Conservation (phyloP, 805 yeast genomes). For the Wickerhamomyces xylosicus region DNA sequence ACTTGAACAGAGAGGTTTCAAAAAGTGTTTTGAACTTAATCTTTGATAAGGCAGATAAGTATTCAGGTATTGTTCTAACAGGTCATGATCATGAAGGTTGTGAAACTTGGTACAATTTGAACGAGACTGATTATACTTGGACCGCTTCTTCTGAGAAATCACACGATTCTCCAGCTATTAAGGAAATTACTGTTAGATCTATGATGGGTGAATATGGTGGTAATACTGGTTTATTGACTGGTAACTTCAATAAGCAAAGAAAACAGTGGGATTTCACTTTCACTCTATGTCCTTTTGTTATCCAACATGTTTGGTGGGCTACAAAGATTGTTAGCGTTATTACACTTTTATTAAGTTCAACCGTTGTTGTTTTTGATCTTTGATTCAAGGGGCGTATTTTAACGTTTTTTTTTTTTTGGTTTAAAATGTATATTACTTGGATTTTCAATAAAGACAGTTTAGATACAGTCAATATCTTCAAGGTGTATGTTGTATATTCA, state of each 20-base stretch:
- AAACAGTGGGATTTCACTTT: constrained; percentile 58
- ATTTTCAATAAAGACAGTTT: too few relatives aligned
- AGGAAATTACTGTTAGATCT: constrained; percentile 79
- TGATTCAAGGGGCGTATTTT: too few relatives aligned
- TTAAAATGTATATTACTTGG: too few relatives aligned
- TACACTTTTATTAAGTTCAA: constrained; percentile 28
- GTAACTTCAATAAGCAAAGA: constrained; percentile 38
- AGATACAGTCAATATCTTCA: too few relatives aligned
- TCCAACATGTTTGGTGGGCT: constrained; percentile 96
- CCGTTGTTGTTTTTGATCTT: constrained; percentile 11
- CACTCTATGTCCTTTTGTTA: constrained; percentile 66
- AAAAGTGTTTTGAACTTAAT: constrained; percentile 61
- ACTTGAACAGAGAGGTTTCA: constrained; percentile 55
- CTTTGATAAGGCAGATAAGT: constrained; percentile 39
- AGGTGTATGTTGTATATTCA: too few relatives aligned
- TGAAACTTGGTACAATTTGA: constrained; percentile 49
- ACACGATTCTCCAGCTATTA: constrained; percentile 27
- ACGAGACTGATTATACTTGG: constrained; percentile 39
- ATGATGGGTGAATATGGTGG: constrained; percentile 98
- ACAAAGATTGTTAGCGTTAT: constrained; percentile 45
- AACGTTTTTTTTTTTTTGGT: too few relatives aligned
- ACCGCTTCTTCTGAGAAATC: constrained; percentile 36
- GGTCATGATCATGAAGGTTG: constrained; percentile 99
- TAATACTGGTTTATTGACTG: constrained; percentile 76
- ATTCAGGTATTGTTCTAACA: constrained; percentile 73